These are phyloP conservation scores for Kernera saxatilis DNA, from an alignment of 345 rosid species.

Conservation along the genomic window DNA sequence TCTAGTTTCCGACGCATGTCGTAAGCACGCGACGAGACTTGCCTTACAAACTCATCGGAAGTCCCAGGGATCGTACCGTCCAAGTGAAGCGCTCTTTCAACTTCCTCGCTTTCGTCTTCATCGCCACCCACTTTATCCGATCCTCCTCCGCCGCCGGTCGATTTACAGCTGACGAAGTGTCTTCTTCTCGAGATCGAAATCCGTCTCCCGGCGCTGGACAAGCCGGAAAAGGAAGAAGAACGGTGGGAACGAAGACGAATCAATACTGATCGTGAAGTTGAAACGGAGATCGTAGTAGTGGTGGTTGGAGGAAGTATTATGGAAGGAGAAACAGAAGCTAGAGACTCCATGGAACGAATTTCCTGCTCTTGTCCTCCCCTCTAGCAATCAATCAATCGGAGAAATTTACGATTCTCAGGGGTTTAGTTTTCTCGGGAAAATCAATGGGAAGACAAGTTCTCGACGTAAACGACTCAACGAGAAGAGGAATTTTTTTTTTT, in stretches of 20 bases:
- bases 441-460: constrained; percentile 9
- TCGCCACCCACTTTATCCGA: constrained; percentile 15
- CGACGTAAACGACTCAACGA: constrained; percentile 24
- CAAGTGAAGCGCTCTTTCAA: constrained; percentile 81
- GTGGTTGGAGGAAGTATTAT: constrained; percentile 60
- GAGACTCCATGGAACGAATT: constrained; percentile 52
- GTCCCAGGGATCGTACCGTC: constrained; percentile 91
- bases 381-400: not conserved
- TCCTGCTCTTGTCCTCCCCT: not conserved
- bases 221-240: constrained; percentile 24
- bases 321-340: constrained; percentile 67
- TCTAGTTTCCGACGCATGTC: constrained; percentile 89
- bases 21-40: constrained; percentile 93
- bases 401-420: not conserved
- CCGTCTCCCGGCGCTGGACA: constrained; percentile 20
- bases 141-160: constrained; percentile 27
- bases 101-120: constrained; percentile 50
- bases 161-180: constrained; percentile 35
- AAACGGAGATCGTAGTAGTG: constrained; percentile 29
- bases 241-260: constrained; percentile 14
- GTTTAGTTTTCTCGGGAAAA: constrained; percentile 15
- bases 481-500: not conserved
- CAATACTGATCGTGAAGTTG: constrained; percentile 29
- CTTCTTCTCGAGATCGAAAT: constrained; percentile 28
- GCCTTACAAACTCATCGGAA: constrained; percentile 74